phyloP scores from a whole-genome alignment of 73 alveolate species.

The Chromera velia region DNA sequence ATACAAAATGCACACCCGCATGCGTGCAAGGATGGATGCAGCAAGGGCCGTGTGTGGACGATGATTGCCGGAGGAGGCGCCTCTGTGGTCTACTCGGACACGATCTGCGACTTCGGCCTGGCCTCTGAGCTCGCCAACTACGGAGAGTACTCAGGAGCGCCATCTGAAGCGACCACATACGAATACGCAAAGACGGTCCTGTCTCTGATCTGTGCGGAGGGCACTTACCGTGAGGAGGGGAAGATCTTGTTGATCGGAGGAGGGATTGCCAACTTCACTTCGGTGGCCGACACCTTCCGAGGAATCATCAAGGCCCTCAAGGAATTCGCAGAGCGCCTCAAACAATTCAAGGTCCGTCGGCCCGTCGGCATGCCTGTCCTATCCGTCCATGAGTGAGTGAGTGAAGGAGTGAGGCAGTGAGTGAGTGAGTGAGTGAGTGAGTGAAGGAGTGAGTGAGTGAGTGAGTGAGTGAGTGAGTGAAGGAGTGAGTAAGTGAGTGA shows the following conservation, averaged over 20 bases:
- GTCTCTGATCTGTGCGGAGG: constrained; percentile 13
- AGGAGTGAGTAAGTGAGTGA: too few relatives aligned
- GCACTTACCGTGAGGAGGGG: constrained; percentile 29
- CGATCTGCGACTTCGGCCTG: constrained; percentile 35
- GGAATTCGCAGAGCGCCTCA: constrained; percentile 38
- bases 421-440: too few relatives aligned
- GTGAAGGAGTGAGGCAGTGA: too few relatives aligned
- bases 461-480: too few relatives aligned
- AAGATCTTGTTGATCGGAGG: constrained; percentile 39
- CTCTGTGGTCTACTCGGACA: constrained; percentile 40
- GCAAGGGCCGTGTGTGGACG: constrained; percentile 44
- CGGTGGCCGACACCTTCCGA: constrained; percentile 40
- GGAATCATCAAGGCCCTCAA: constrained; percentile 45
- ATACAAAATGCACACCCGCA: too few relatives aligned
- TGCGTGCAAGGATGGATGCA: too few relatives aligned
- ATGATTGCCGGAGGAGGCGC: constrained; percentile 48
- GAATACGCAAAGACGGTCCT: constrained; percentile 35
- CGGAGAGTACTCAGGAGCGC: constrained; percentile 45
- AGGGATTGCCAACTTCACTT: constrained; percentile 45
- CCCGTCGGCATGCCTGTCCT: too few relatives aligned
- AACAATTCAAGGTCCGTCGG: background rate
- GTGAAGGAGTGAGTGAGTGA: too few relatives aligned
- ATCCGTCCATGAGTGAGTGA: too few relatives aligned
- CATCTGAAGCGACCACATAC: constrained; percentile 31
- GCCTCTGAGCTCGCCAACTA: constrained; percentile 37